Evolutionary conservation across 345 rosid species (phyloP), one percentile per base, ranked within the genome.

Genomic region (Durio zibethinus): DNA sequence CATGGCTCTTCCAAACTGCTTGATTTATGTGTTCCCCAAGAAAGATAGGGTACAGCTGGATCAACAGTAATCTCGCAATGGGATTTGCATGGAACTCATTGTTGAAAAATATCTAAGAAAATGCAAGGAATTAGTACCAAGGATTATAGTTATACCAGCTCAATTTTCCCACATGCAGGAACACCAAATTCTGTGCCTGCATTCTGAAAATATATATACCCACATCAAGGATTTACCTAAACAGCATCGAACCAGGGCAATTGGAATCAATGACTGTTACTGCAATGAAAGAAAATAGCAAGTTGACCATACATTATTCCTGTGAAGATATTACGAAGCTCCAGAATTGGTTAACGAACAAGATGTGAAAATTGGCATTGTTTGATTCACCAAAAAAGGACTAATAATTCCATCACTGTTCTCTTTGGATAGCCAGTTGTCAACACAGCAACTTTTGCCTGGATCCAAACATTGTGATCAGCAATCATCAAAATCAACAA

Each of bases 401-500:
- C 38, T 33, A 62, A 15, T 7, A 65, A 5, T 40, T 65, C 10
- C 71, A 36, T 38, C 48, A 20, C 48, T 65, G 29, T 50, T 40
- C 35, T 38, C 14, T 36, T 65, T 36, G 50, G 16, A 21, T 10
- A 38, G 10, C 42, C 67, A 62, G 42, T 31, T 40, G 71, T 29
- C 50, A 53, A 36, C 18, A 35, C 35, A 35, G 9, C 65, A 53
- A 36, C 52, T 56, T 73, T 56, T 21, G 21, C 76, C 14, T 53
- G 63, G 50, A 7, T 36, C 25, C 27, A 61, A 42, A 61, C 77
- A 75, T 61, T 75, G 4, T 73, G 23, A 25, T 27, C 31, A 61
- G 11, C 57, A n/a, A n/a, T n/a, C n/a, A 63, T 75, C 77, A 50
- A 61, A 61, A 6, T 47, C 36, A 21, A 54, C 43, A 31, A 73